Evolutionary conservation across 768 basidiomycete species (phyloP), one percentile per base, ranked within the genome.

Genomic region (Auriculariales sp.): DNA sequence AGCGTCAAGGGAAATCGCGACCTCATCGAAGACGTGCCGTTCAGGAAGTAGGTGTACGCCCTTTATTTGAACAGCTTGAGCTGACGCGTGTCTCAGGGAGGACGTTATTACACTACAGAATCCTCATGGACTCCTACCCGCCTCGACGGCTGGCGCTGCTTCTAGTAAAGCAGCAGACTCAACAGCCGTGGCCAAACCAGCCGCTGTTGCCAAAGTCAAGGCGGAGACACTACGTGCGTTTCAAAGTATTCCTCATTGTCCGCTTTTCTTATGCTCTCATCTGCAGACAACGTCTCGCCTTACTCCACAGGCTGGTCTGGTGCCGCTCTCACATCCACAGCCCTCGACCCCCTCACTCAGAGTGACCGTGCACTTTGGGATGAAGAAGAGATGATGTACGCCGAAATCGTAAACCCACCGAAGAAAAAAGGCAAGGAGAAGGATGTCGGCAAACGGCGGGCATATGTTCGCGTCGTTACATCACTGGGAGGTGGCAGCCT

Each of bases 301-400:
- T 91, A 90, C 60, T 90, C 88, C 1, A 90, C 73, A 33, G 94
- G 94, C 24, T 71, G 85, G 35, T 79, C 91, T 3, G 91, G 94
- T 47, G 95, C 94, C 3, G 91, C 92, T 0, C 66, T 99, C 44
- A 99, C 95, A 0, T 92, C 89, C 2, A 98, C 95, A 0, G 83
- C 92, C 3, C 74, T 92, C 50, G 86, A 87, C 56, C 83, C 91
- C 11, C 77, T 79, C 50, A 75, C 73, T 3, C 66, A 69, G 22
- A 77, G 73, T 39, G 81, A 92, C 45, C 81, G 85, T 57, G 76
- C 95, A 3, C 68, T 98, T n/a, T 93, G 92, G 79, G 93, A 99
- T 63, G 95, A 98, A 78, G 95, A 99, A 65, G 94, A 98, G 61
- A 70, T 93, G 14, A 99, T 99, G 95, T 99, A 93, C 56, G 94